Base-by-base conservation (phyloP, 345 rosid genomes). In the Corchorus capsularis region DNA sequence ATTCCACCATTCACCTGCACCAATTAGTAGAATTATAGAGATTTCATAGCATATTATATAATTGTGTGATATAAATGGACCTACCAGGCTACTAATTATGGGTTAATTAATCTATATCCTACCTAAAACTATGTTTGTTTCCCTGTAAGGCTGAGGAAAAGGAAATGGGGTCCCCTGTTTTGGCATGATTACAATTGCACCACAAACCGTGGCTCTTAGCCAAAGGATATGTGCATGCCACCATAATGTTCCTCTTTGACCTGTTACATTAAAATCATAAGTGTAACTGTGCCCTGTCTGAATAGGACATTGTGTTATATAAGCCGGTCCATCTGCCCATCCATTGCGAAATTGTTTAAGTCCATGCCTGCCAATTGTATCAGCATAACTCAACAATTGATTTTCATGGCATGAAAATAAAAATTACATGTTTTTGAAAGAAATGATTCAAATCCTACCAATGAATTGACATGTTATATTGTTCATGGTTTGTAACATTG, bases 311-410 rank as follows among this genome's bases (percentile, higher is more conserved):
- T 93, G 96, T 19, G 97, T 93, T 64, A 91, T 89, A 73, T 84
- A 91, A 4, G 97, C 92, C 6, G 94, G 95, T 60, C 97, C 95
- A 78, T 92, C 97, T 0, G 94, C 86, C 97, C 97, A 93, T 10
- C 97, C 97, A 3, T 90, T 93, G 45, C 94, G 79, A 69, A 88
- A 60, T 19, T 93, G 97, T 54, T 92, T 81, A 11, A 93, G 74
- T 17, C 97, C 97, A 75, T 93, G 97, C 97, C 97, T 93, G 76
- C 27, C 11, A 22, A 75, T 34, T 45, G 16, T 39, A 72, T 62
- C 35, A 54, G 7, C 46, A 63, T 63, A 57, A 11, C 69, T 12
- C 46, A 34, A 27, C 19, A 65, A 22, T 71, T 54, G 62, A 41
- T 6, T 19, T 19, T 6, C 34, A 45, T 27, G 16, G 19, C 54